A percentile compares a stretch with the other conserved stretches of the same genome.
Evolutionary conservation across 768 basidiomycete genomes (phyloP).

Genomic region (Tulasnella sp.): DNA sequence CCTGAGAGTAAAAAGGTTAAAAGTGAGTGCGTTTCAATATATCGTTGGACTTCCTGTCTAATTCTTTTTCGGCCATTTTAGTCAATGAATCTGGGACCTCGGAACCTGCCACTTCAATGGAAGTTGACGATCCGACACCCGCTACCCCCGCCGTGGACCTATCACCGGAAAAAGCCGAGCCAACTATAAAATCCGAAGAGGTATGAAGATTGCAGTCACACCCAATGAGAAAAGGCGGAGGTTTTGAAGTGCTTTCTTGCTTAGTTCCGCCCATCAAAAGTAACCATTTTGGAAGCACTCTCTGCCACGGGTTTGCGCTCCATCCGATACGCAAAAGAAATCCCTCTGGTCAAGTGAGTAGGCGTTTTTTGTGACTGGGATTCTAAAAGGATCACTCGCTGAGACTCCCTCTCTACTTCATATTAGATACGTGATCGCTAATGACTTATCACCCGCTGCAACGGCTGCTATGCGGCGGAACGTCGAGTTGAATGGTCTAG

Average conservation of each 20-base stretch:
- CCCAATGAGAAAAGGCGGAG: neutral
- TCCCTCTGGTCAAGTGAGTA: slow-evolving; percentile 75
- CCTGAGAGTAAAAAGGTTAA: slow-evolving; percentile 39
- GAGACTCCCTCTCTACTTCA: slow-evolving; percentile 18
- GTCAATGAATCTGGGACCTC: neutral
- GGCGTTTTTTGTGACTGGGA: slow-evolving; percentile 6
- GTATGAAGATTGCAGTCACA: neutral
- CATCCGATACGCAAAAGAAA: slow-evolving; percentile 96
- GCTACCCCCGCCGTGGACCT: neutral
- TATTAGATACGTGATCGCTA: slow-evolving; percentile 81
- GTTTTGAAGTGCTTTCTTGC: neutral
- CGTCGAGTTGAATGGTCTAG: slow-evolving; percentile 70
- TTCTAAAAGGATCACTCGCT: neutral
- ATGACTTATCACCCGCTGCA: slow-evolving; percentile 80
- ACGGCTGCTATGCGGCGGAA: slow-evolving; percentile 81
- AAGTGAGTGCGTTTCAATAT: slow-evolving; percentile 37
- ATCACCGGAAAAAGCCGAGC: neutral
- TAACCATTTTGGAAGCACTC: slow-evolving; percentile 83
- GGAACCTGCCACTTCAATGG: neutral
- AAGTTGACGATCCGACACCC: neutral
- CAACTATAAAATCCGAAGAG: neutral
- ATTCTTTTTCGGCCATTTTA: neutral
- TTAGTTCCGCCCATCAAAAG: slow-evolving; percentile 50
- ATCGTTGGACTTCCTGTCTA: no score
- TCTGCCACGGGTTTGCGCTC: slow-evolving; percentile 93